Conservation (phyloP, 345 rosid species). For the Conringia planisiliqua region DNA sequence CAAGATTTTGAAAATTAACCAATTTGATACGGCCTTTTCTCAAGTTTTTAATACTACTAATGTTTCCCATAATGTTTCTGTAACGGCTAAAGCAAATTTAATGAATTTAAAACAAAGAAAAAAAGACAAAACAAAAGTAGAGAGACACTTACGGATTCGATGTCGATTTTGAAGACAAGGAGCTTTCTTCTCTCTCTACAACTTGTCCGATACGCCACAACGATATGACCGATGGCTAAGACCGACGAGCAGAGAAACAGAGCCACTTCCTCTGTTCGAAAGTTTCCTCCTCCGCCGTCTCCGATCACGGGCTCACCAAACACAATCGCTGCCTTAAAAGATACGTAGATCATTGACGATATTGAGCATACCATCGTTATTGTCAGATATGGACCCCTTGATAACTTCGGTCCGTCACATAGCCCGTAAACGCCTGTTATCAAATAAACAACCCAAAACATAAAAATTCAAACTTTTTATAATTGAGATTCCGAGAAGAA, state of each 20-base stretch:
- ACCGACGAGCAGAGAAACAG: constrained; percentile 60
- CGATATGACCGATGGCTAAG: constrained; percentile 71
- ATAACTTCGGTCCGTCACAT: constrained; percentile 76
- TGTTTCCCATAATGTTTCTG: constrained; percentile 1
- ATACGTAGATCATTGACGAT: constrained; percentile 61
- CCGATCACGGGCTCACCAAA: constrained; percentile 42
- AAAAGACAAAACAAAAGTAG: not conserved
- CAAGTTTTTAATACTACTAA: not conserved
- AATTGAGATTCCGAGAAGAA: not conserved
- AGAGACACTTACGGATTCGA: constrained; percentile 79
- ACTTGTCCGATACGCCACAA: constrained; percentile 80
- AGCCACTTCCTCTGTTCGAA: constrained; percentile 60
- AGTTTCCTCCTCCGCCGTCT: constrained; percentile 33
- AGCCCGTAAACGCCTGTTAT: constrained; percentile 72
- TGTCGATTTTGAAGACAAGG: constrained; percentile 86
- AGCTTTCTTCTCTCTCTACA: constrained; percentile 92
- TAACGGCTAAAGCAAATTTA: constrained; percentile 26
- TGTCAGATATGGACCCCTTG: constrained; percentile 79
- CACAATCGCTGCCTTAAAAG: constrained; percentile 69
- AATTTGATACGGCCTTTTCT: not conserved
- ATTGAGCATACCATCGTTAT: constrained; percentile 69
- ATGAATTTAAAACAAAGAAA: not conserved
- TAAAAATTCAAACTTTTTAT: not conserved
- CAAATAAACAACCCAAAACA: not conserved
- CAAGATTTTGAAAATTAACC: constrained; percentile 19